phyloP scores from a whole-genome alignment of 2,329 filamentous ascomycete species.

The Diaporthe sp. region DNA sequence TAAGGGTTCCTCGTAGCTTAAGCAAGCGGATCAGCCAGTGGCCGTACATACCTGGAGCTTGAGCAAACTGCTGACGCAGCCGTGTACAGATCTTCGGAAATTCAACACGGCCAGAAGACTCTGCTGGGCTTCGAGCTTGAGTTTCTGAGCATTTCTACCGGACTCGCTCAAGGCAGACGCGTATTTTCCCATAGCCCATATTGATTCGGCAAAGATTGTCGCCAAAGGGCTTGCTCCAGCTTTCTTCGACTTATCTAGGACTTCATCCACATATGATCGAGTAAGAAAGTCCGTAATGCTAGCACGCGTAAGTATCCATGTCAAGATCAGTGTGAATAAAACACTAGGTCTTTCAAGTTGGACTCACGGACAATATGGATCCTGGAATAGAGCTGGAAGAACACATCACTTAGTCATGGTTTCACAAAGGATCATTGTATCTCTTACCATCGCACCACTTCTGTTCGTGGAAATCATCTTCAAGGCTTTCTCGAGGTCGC shows the following conservation, averaged over 20 bases:
- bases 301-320: neutral
- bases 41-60: neutral
- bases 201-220: neutral
- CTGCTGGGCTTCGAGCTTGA: neutral
- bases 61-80: neutral
- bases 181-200: neutral
- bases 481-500: neutral
- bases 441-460: neutral
- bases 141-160: neutral
- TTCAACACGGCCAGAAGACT: neutral
- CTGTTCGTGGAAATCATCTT: neutral
- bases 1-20: no score
- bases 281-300: neutral
- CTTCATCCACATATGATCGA: neutral
- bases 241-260: neutral
- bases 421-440: neutral
- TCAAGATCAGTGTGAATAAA: neutral
- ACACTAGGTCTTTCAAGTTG: neutral
- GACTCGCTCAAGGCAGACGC: neutral
- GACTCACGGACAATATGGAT: neutral
- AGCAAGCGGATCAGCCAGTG: neutral
- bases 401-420: neutral
- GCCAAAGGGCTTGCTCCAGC: neutral
- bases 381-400: neutral
- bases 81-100: neutral